Percentiles rank a stretch among this genome's conserved stretches.
Conservation (phyloP, 2,329 filamentous ascomycete species). For the Sclerotiophoma versabilis region DNA sequence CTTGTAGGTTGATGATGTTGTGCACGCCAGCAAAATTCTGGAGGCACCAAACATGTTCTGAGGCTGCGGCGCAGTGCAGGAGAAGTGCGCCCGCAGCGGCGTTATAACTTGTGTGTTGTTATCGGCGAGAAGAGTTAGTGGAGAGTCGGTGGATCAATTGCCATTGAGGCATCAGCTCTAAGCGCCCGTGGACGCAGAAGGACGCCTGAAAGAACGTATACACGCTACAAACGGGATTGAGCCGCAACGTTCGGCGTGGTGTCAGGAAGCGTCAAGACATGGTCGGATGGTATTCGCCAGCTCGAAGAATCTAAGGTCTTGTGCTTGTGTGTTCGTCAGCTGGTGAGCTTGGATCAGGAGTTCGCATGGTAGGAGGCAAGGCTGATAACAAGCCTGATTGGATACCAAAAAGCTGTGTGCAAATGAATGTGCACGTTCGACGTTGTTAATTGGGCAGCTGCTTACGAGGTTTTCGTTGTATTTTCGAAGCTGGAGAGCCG, state of each 20-base stretch:
- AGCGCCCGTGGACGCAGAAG: slow-evolving; percentile 7
- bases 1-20: not conserved
- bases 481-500: slow-evolving; percentile 4
- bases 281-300: not conserved
- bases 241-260: slow-evolving; percentile 4
- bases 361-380: slow-evolving; percentile 14
- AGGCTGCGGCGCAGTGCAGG: slow-evolving; percentile 9
- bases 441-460: slow-evolving; percentile 1
- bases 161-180: slow-evolving; percentile 12
- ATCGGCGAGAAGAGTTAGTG: slow-evolving; percentile 14
- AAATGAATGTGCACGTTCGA: not conserved
- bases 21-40: not conserved
- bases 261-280: not conserved
- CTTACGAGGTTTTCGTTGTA: slow-evolving; percentile 1
- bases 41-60: not conserved
- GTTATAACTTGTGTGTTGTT: slow-evolving; percentile 2
- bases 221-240: slow-evolving; percentile 3
- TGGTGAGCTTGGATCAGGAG: slow-evolving; percentile 17
- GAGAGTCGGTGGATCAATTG: slow-evolving; percentile 1
- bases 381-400: slow-evolving; percentile 10
- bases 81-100: slow-evolving; percentile 2
- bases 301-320: not conserved
- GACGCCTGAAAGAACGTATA: not conserved
- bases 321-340: slow-evolving; percentile 4
- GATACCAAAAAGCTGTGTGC: slow-evolving; percentile 2